Evolutionary conservation across 2,329 filamentous ascomycete genomes (phyloP), one percentile per base, ranked within the genome.

Genomic region (Pseudovirgaria hyperparasitica): DNA sequence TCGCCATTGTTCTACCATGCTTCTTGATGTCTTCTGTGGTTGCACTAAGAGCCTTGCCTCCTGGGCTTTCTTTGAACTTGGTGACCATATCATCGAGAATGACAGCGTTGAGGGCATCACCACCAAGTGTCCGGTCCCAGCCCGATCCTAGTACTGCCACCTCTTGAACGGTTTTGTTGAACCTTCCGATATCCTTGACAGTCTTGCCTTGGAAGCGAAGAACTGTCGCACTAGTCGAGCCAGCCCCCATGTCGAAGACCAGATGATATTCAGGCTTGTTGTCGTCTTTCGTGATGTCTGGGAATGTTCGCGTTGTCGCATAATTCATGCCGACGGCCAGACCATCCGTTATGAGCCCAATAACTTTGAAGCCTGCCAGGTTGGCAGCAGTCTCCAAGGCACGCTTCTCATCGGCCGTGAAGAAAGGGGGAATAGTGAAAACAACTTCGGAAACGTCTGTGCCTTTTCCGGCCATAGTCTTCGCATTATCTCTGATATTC

Each of bases 211-310:
- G 86, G 59, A 98, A 93, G 44, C 76, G 79, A 50, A 98, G 59
- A 27, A 98, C 63, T 5, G 85, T 90, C 4, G 87, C 87, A 43
- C 84, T 92, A 17, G 87, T 81, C 23, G 84, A 94, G 4, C 90
- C 90, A 40, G 90, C 86, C 40, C 90, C 90, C 86, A 98, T 96
- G 50, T 98, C 90, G 48, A 90, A 98, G 16, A 98, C 73, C 52
- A 98, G 60, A 58, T 98, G 84, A 43, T 86, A 72, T 56, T 98
- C 90, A 1, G 90, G 78, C 60, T 85, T 85, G 38, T 71, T 78
- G 29, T 82, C 84, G 28, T 90, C 76, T 29, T 72, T 80, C 33
- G 90, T 65, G 33, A 87, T 66, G 42, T 72, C 84, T 19, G 86
- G 84, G 55, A 96, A 98, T 10, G 80, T 84, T 44, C 90, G 74